Conservation (phyloP, 2,329 filamentous ascomycete genomes). For the Pseudomassariella vexata region DNA sequence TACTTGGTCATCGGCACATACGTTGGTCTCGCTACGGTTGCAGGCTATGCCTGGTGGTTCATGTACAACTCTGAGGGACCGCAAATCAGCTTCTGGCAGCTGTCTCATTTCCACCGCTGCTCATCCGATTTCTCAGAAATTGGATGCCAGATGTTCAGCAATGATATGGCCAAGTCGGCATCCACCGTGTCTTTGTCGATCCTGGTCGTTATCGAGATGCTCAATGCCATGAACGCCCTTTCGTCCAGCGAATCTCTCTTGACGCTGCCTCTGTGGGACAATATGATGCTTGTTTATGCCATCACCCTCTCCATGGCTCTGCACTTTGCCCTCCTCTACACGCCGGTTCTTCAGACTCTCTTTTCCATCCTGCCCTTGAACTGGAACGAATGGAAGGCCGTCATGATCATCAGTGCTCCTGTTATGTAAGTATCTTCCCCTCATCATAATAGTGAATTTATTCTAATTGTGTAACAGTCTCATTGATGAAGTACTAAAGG, state of each 20-base stretch:
- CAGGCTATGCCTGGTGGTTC: conserved; percentile 99
- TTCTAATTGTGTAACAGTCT: conserved; percentile 45
- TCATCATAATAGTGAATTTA: conserved; percentile 13
- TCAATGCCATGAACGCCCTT: conserved; percentile 97
- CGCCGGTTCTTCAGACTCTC: conserved; percentile 77
- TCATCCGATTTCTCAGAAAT: conserved; percentile 79
- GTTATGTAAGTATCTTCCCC: conserved; percentile 68
- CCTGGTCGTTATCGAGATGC: conserved; percentile 97
- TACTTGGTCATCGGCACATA: conserved; percentile 96
- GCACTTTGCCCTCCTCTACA: conserved; percentile 91
- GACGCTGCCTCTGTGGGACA: conserved; percentile 93
- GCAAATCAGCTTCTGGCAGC: conserved; percentile 83
- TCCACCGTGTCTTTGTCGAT: conserved; percentile 90
- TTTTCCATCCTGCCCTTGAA: conserved; percentile 90
- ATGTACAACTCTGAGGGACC: conserved; percentile 90
- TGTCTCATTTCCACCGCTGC: conserved; percentile 93
- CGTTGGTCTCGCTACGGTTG: conserved; percentile 89
- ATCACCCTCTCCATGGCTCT: conserved; percentile 89
- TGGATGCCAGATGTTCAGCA: conserved; percentile 85
- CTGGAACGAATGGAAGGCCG: conserved; percentile 85
- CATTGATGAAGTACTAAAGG: conserved; percentile 81
- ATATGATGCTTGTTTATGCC: conserved; percentile 97
- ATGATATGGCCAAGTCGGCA: conserved; percentile 80
- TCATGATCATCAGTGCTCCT: conserved; percentile 79
- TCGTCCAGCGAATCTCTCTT: conserved; percentile 92